Evolutionary conservation across 306 rosid genomes (phyloP).

Genomic region (Luffa acutangula): DNA sequence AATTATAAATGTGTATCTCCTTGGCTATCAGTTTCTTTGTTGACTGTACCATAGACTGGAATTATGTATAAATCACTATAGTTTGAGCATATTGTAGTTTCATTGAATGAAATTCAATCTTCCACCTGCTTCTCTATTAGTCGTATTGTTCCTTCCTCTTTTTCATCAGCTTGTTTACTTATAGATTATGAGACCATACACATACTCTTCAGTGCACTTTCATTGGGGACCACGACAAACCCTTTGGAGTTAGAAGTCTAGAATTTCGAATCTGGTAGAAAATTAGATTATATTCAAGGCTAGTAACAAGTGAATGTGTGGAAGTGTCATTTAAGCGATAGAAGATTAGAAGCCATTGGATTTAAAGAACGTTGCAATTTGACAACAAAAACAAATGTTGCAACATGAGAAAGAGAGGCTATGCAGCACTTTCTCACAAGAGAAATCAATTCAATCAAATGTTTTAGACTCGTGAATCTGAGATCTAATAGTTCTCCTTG

Average conservation of each 20-base stretch:
- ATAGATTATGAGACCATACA: neutral
- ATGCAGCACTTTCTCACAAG: neutral
- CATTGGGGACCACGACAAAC: neutral
- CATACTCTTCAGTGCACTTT: neutral
- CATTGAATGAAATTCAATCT: slow-evolving; percentile 5
- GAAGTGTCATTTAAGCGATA: neutral
- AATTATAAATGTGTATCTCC: neutral
- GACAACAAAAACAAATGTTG: neutral
- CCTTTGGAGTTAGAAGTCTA: neutral
- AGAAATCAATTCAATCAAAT: neutral
- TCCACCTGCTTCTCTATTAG: neutral
- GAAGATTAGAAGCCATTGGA: neutral
- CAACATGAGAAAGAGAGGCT: neutral
- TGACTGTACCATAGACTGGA: slow-evolving; percentile 3
- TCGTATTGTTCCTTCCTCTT: neutral
- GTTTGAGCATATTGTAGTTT: neutral
- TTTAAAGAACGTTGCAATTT: neutral
- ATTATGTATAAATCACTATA: slow-evolving; percentile 8
- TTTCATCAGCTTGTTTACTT: neutral
- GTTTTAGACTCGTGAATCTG: neutral
- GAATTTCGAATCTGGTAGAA: neutral
- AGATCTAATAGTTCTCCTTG: neutral
- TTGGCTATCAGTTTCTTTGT: neutral
- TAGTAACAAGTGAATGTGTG: neutral
- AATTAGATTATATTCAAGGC: neutral